Evolutionary conservation across 1,284 basidiomycete species (phyloP), one percentile per base, ranked within the genome.

Genomic region (Exsudoporus floridanus): DNA sequence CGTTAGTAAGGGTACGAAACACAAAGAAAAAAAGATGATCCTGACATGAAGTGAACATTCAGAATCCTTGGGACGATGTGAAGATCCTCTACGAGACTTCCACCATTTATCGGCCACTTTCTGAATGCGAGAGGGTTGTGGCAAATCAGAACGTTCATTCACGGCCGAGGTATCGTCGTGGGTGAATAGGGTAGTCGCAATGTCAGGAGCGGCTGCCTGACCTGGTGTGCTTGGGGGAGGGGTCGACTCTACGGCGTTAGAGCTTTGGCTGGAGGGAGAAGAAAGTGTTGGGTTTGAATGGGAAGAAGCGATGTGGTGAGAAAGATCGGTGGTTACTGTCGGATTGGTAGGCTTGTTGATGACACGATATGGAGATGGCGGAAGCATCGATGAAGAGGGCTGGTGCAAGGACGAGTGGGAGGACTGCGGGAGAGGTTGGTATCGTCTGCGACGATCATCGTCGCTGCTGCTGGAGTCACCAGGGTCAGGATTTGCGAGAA

Each of bases 201-300:
- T 56, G 43, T 68, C 74, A 16, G 76, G 73, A 25, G 76, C 74
- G 12, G 66, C 70, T 36, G 72, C 70, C 51, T 80, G 73, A 39
- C 79, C 79, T 10, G 85, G 84, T 5, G 86, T 86, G 61, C 75
- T 79, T 23, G 85, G 85, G 6, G 86, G 83, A 50, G 85, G 84
- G 6, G 83, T 80, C 16, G 77, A 78, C 55, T 79, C 78, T 65
- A 63, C 74, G 28, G 83, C 80, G 41, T 81, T 83, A 54, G 83
- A 86, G 60, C 79, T 81, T 49, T 81, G 79, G 60, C 77, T 84
- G 19, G 84, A 84, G 25, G 86, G 84, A 2, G 85, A 86, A 8
- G 85, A 84, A 46, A 82, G 76, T 39, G 80, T 72, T 54, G 78
- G 58, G 63, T 66, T 73, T 61, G 77, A 76, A 61, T 70, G 69